These are phyloP conservation scores for Aspergillus indologenus DNA, from an alignment of 495 filamentous ascomycete genomes.

Conservation along the genomic window DNA sequence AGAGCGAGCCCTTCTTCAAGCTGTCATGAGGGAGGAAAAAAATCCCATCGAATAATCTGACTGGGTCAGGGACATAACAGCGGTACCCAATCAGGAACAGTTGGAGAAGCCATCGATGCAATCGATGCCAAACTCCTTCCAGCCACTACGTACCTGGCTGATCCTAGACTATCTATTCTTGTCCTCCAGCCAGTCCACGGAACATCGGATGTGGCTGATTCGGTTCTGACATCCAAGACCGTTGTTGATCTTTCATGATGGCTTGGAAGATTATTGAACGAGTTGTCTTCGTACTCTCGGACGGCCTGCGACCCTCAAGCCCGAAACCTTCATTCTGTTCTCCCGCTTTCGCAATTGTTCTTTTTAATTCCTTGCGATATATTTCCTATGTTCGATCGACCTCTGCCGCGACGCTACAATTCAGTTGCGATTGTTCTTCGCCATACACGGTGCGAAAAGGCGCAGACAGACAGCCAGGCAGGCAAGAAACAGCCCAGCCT, in stretches of 20 bases:
- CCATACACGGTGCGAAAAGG: background rate
- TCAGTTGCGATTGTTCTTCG: background rate
- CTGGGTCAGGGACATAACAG: conserved; percentile 1
- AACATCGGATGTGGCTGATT: background rate
- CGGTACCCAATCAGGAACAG: conserved; percentile 9
- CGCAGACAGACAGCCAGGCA: background rate
- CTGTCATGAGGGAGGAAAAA: conserved; percentile 3
- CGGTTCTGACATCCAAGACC: background rate
- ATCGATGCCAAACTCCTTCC: background rate
- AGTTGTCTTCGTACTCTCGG: background rate
- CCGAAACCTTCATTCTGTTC: background rate
- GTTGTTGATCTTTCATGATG: background rate
- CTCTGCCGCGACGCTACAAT: background rate
- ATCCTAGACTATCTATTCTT: background rate
- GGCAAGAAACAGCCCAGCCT: background rate
- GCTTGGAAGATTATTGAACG: background rate
- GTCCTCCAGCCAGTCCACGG: background rate
- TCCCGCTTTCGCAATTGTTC: background rate
- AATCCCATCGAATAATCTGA: background rate
- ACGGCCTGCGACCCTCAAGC: background rate
- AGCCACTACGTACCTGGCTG: background rate
- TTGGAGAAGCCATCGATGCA: conserved; percentile 5
- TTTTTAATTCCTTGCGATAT: background rate
- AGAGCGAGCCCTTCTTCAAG: background rate
- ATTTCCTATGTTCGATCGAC: background rate